Conservation (phyloP, 441 rosid species). For the Viola pubescens region DNA sequence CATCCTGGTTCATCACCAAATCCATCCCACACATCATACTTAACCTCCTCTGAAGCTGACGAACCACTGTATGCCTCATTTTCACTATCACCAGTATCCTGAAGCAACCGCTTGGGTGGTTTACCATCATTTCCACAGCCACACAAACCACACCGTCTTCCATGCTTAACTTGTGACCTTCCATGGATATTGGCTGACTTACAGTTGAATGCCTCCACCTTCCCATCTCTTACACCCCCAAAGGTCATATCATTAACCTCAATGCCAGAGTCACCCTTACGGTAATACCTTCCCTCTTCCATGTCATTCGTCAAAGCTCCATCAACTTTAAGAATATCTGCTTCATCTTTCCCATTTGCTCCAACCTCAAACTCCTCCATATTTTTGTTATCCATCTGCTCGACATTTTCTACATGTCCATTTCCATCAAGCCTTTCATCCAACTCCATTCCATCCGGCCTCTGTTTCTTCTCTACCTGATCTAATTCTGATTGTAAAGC, state of each 20-base stretch:
- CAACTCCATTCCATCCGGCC: constrained; percentile 8
- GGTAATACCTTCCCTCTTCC: constrained; percentile 23
- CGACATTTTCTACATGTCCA: constrained; percentile 25
- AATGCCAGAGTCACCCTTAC: constrained; percentile 23
- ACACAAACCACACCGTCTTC: constrained; percentile 89
- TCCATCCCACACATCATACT: constrained; percentile 91
- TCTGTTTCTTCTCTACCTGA: constrained; percentile 7
- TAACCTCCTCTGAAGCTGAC: constrained; percentile 83
- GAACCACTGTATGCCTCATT: constrained; percentile 69
- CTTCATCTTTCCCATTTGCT: constrained; percentile 21
- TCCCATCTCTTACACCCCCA: constrained; percentile 30
- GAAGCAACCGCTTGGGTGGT: constrained; percentile 73
- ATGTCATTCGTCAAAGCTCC: constrained; percentile 22
- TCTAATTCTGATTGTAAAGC: constrained; percentile 9
- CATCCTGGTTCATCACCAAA: constrained; percentile 92
- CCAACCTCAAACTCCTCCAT: constrained; percentile 20
- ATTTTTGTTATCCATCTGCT: constrained; percentile 20
- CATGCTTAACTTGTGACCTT: constrained; percentile 57
- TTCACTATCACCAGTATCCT: constrained; percentile 73
- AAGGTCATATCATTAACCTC: constrained; percentile 35
- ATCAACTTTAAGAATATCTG: constrained; percentile 24
- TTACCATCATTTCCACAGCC: constrained; percentile 91
- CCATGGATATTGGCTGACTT: constrained; percentile 27
- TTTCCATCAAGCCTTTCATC: constrained; percentile 19
- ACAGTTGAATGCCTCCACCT: constrained; percentile 27